phyloP scores from a whole-genome alignment of 2,329 filamentous ascomycete species.

The Hypoxylon sp. region DNA sequence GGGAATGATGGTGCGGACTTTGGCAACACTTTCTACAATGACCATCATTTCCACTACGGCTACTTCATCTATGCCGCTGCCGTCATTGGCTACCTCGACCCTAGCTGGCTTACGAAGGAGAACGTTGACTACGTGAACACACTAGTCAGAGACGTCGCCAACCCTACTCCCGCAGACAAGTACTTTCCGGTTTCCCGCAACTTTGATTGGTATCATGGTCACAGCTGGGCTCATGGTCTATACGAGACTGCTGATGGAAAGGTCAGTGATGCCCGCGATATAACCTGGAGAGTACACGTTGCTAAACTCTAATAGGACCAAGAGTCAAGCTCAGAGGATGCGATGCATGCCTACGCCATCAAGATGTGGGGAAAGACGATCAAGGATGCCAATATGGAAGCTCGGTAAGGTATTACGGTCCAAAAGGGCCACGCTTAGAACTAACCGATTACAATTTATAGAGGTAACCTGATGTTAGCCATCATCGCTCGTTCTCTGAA shows the following conservation, averaged over 20 bases:
- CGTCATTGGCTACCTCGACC: constrained; percentile 84
- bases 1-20: constrained; percentile 83
- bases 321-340: constrained; percentile 92
- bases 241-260: constrained; percentile 81
- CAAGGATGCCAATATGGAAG: constrained; percentile 84
- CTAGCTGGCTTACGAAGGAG: constrained; percentile 74
- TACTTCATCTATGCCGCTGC: constrained; percentile 93
- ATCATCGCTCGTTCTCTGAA: constrained; percentile 81
- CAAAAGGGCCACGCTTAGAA: not conserved
- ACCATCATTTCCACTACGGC: constrained; percentile 83
- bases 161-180: constrained; percentile 78
- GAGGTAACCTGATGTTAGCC: constrained; percentile 86
- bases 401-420: constrained; percentile 64
- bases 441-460: constrained; percentile 44
- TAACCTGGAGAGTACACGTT: not conserved
- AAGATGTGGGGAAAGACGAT: constrained; percentile 93
- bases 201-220: constrained; percentile 96
- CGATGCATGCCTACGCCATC: constrained; percentile 86
- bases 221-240: constrained; percentile 91
- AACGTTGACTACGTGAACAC: constrained; percentile 88
- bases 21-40: constrained; percentile 89
- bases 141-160: constrained; percentile 86
- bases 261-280: constrained; percentile 53
- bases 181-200: constrained; percentile 85
- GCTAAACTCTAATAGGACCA: constrained; percentile 66